These are phyloP conservation scores for Apophysomyces elegans DNA, from an alignment of 371 early-diverging fungal species.

Conservation along the genomic window DNA sequence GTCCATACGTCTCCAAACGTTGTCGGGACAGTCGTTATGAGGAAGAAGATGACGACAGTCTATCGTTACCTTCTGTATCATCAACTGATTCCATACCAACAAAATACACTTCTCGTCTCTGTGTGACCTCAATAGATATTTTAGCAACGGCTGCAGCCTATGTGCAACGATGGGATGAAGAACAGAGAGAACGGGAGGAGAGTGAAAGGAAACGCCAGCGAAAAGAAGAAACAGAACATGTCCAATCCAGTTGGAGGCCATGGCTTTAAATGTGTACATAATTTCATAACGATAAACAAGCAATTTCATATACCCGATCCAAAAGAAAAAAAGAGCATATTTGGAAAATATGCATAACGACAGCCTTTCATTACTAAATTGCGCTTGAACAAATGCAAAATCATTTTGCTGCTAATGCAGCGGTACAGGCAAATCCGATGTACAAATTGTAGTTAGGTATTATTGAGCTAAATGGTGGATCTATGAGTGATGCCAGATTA, in stretches of 20 bases:
- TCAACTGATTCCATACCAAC: constrained; percentile 1
- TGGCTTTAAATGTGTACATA: constrained; percentile 7
- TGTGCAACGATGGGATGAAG: constrained; percentile 49
- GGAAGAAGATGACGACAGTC: neutral
- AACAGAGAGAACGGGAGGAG: constrained; percentile 20
- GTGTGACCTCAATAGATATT: constrained; percentile 47
- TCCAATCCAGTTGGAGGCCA: constrained; percentile 1
- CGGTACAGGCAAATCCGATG: constrained; percentile 31
- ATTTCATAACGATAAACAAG: neutral
- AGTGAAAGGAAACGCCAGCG: constrained; percentile 7
- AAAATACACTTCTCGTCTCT: neutral
- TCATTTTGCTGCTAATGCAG: constrained; percentile 17
- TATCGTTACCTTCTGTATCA: constrained; percentile 6
- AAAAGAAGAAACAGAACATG: constrained; percentile 1
- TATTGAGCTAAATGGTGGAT: too few species aligned
- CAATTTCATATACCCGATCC: neutral
- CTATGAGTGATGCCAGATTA: too few species aligned
- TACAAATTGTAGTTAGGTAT: constrained; percentile 9
- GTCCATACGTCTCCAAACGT: neutral
- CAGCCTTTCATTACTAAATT: neutral
- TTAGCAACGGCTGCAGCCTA: constrained; percentile 55
- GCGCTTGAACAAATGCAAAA: neutral
- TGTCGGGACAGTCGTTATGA: neutral
- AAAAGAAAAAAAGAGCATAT: neutral
- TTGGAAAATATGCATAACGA: neutral